Percentiles rank a stretch among this genome's conserved stretches.
phyloP scores from a whole-genome alignment of 306 rosid genomes.

The Luffa acutangula region DNA sequence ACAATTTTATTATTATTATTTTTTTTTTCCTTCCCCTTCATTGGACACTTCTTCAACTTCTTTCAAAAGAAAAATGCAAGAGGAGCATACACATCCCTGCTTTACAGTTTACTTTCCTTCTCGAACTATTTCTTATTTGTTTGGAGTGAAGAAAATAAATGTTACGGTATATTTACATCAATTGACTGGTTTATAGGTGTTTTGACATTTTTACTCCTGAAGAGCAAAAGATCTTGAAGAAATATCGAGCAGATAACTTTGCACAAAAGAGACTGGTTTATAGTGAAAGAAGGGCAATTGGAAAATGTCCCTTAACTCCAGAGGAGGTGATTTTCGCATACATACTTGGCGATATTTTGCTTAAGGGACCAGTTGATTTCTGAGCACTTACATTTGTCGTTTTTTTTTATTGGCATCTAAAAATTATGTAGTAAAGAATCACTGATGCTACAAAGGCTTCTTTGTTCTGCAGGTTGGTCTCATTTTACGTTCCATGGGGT shows the following conservation, averaged over 20 bases:
- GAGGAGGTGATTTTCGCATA: slow-evolving; percentile 65
- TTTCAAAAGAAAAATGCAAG: background rate
- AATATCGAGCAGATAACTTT: slow-evolving; percentile 76
- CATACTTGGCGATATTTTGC: slow-evolving; percentile 5
- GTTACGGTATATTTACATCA: background rate
- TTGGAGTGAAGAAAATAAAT: background rate
- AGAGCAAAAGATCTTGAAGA: slow-evolving; percentile 66
- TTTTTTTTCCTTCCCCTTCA: background rate
- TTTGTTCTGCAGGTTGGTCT: slow-evolving; percentile 63
- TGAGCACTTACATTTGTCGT: background rate
- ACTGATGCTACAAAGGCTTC: background rate
- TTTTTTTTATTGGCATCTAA: background rate
- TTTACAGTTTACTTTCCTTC: background rate
- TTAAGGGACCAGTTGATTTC: background rate
- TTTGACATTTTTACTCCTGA: slow-evolving; percentile 61
- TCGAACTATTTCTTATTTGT: background rate
- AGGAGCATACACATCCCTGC: background rate
- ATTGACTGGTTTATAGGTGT: slow-evolving; percentile 45
- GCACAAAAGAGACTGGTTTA: slow-evolving; percentile 75
- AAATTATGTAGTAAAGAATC: background rate
- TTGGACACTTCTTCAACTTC: background rate
- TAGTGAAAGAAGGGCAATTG: slow-evolving; percentile 85
- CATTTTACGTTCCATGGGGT: slow-evolving; percentile 49
- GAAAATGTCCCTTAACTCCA: slow-evolving; percentile 95
- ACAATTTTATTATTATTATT: background rate